phyloP scores from a whole-genome alignment of 805 yeast genomes.

The Wickerhamomyces mucosus region DNA sequence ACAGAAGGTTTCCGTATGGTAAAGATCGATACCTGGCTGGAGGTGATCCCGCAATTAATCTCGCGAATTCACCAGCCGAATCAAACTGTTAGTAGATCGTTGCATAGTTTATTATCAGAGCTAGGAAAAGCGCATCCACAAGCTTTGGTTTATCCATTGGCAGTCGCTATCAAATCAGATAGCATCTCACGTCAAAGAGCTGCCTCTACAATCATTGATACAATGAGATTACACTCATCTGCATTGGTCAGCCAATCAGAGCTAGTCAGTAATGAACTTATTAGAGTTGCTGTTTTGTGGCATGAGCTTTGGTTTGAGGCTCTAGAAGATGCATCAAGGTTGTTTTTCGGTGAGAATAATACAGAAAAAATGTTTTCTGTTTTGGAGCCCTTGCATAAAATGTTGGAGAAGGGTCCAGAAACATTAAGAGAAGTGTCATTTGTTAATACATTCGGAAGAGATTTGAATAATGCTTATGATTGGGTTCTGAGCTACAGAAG shows the following conservation, averaged over 20 bases:
- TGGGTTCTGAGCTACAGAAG: conserved; percentile 84
- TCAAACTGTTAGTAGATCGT: conserved; percentile 68
- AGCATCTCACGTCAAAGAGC: conserved; percentile 85
- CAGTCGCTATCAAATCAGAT: conserved; percentile 93
- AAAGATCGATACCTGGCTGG: conserved; percentile 87
- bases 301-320: conserved; percentile 98
- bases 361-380: conserved; percentile 91
- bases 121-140: conserved; percentile 96
- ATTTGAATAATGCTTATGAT: conserved; percentile 83
- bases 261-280: conserved; percentile 85
- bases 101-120: conserved; percentile 73
- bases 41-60: conserved; percentile 90
- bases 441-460: conserved; percentile 89
- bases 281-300: conserved; percentile 93
- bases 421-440: conserved; percentile 90
- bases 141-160: conserved; percentile 88
- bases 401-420: conserved; percentile 81
- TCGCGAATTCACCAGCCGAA: conserved; percentile 96
- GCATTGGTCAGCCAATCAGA: conserved; percentile 85
- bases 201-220: conserved; percentile 83
- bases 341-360: conserved; percentile 89
- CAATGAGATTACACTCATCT: conserved; percentile 84
- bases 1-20: conserved; percentile 85
- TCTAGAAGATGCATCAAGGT: conserved; percentile 89
- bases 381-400: conserved; percentile 77